Percentiles rank a stretch among this genome's conserved stretches.
Evolutionary conservation across 257 asterid species (phyloP).

Genomic region (Nicotiana tabacum): DNA sequence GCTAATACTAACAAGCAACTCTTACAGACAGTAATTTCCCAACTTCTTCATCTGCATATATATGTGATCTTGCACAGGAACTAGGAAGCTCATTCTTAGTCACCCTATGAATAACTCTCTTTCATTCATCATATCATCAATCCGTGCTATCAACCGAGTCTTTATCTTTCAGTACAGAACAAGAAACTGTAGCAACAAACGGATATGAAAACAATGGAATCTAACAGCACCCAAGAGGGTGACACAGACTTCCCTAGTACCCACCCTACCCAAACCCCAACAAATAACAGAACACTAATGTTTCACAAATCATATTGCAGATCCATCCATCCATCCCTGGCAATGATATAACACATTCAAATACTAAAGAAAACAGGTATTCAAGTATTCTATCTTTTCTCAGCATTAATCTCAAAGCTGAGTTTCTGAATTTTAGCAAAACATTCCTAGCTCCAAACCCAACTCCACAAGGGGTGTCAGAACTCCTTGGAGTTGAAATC

Average conservation of each 20-base stretch:
- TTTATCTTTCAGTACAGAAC: neutral
- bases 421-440: too few species aligned
- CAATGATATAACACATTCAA: neutral
- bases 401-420: too few species aligned
- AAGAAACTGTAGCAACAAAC: neutral
- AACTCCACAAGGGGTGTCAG: neutral
- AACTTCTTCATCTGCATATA: neutral
- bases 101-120: neutral
- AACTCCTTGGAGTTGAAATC: neutral
- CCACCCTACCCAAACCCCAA: neutral
- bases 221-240: neutral
- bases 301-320: neutral
- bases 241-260: neutral
- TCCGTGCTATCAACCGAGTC: neutral
- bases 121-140: neutral
- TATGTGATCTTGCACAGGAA: neutral
- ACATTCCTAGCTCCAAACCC: too few species aligned
- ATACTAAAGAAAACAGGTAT: neutral
- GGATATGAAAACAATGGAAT: neutral
- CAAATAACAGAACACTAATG: neutral
- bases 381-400: neutral
- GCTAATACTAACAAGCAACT: neutral
- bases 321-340: neutral
- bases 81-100: neutral
- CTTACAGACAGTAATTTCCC: neutral